phyloP scores from a whole-genome alignment of 1,284 basidiomycete genomes.

The Ceratobasidium sp. region DNA sequence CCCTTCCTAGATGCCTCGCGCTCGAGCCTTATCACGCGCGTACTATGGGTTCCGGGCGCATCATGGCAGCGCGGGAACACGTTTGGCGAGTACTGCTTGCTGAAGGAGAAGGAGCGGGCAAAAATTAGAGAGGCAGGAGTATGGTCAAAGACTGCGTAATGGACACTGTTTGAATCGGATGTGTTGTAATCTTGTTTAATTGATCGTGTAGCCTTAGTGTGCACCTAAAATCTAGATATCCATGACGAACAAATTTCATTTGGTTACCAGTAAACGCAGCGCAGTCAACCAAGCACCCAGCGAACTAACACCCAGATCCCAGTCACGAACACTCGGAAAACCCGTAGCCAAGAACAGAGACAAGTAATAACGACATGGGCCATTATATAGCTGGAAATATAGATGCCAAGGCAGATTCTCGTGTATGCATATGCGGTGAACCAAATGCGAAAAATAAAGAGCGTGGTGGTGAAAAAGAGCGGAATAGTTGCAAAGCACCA shows the following conservation, averaged over 20 bases:
- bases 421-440: slow-evolving; percentile 34
- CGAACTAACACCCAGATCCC: slow-evolving; percentile 9
- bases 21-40: slow-evolving; percentile 75
- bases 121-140: slow-evolving; percentile 45
- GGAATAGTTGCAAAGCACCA: slow-evolving; percentile 21
- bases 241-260: slow-evolving; percentile 16
- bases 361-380: slow-evolving; percentile 12
- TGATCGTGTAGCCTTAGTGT: slow-evolving; percentile 14
- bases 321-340: slow-evolving; percentile 17
- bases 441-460: slow-evolving; percentile 38
- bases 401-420: slow-evolving; percentile 38
- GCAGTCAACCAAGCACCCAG: slow-evolving; percentile 12
- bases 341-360: slow-evolving; percentile 7
- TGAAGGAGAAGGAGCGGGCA: slow-evolving; percentile 52
- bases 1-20: slow-evolving; percentile 84
- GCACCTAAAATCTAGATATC: slow-evolving; percentile 7
- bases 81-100: slow-evolving; percentile 63
- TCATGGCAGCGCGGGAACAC: slow-evolving; percentile 64
- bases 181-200: background rate
- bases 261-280: slow-evolving; percentile 16
- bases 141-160: slow-evolving; percentile 34
- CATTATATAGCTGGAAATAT: slow-evolving; percentile 31
- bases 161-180: background rate
- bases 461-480: slow-evolving; percentile 4
- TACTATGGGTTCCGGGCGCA: slow-evolving; percentile 79